Percentiles rank a stretch among this genome's conserved stretches.
phyloP scores from a whole-genome alignment of 2,329 filamentous ascomycete species.

The Fusarium piperis region DNA sequence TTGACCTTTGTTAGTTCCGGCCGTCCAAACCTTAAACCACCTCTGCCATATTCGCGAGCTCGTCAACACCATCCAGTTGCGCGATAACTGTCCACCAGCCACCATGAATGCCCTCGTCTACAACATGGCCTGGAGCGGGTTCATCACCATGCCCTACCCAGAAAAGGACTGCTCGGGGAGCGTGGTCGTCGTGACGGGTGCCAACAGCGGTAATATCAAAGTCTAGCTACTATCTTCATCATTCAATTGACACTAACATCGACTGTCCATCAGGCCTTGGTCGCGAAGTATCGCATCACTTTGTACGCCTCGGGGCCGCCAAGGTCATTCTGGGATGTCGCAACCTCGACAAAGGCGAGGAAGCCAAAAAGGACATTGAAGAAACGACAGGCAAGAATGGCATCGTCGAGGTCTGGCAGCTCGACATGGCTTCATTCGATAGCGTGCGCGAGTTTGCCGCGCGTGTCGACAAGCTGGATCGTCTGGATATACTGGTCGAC shows the following conservation, averaged over 20 bases:
- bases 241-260: background rate
- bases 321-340: constrained; percentile 57
- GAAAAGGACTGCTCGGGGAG: constrained; percentile 47
- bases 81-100: background rate
- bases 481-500: constrained; percentile 55
- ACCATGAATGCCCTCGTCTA: constrained; percentile 10
- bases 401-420: constrained; percentile 54
- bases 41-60: background rate
- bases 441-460: constrained; percentile 50
- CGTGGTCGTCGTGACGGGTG: constrained; percentile 55
- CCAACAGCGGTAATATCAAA: constrained; percentile 45
- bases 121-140: constrained; percentile 29
- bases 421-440: constrained; percentile 55
- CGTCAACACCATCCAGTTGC: background rate
- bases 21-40: background rate
- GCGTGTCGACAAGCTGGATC: constrained; percentile 43
- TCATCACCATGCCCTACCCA: constrained; percentile 44
- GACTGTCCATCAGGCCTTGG: constrained; percentile 47
- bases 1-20: background rate
- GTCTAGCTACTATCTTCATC: too few relatives aligned
- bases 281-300: constrained; percentile 53
- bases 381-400: constrained; percentile 35
- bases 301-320: constrained; percentile 50
- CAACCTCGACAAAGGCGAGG: constrained; percentile 51
- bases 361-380: constrained; percentile 51